These are phyloP conservation scores for Agroathelia rolfsii DNA, from an alignment of 1,284 basidiomycete genomes.

Conservation along the genomic window DNA sequence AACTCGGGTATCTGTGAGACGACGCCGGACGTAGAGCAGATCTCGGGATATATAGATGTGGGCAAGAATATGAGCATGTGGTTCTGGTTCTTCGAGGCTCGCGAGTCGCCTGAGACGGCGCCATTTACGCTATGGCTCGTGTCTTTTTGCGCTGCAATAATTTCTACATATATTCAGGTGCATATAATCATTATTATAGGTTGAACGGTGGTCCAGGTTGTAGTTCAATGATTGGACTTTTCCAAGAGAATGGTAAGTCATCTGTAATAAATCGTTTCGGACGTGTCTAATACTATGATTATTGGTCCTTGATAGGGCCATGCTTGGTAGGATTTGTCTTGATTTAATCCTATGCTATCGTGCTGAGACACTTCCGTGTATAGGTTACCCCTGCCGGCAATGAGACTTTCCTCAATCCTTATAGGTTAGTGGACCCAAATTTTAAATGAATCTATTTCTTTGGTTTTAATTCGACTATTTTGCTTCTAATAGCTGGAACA, in stretches of 20 bases:
- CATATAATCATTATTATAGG: constrained; percentile 17
- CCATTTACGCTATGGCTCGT: constrained; percentile 30
- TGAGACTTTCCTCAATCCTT: constrained; percentile 44
- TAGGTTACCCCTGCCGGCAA: constrained; percentile 41
- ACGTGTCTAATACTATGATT: constrained; percentile 10
- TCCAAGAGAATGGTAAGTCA: constrained; percentile 24
- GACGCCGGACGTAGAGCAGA: constrained; percentile 32
- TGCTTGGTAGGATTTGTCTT: too few relatives aligned
- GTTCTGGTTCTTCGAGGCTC: constrained; percentile 35
- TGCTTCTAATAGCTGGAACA: constrained; percentile 29
- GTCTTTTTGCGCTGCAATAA: background rate
- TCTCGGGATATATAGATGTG: constrained; percentile 33
- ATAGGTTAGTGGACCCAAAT: constrained; percentile 34
- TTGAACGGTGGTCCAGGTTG: constrained; percentile 36
- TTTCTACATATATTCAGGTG: constrained; percentile 7
- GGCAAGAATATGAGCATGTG: constrained; percentile 27
- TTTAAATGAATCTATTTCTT: constrained; percentile 21
- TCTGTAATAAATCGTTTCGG: background rate
- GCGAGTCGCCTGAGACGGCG: constrained; percentile 25
- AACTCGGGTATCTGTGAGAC: constrained; percentile 39
- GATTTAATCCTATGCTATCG: too few relatives aligned
- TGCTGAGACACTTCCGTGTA: too few relatives aligned
- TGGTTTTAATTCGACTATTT: constrained; percentile 8
- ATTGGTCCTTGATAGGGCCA: constrained; percentile 41
- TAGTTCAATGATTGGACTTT: constrained; percentile 38